Percentiles rank a stretch among this genome's conserved stretches.
phyloP scores from a whole-genome alignment of 2,329 filamentous ascomycete genomes.

The Pseudocercospora musae region DNA sequence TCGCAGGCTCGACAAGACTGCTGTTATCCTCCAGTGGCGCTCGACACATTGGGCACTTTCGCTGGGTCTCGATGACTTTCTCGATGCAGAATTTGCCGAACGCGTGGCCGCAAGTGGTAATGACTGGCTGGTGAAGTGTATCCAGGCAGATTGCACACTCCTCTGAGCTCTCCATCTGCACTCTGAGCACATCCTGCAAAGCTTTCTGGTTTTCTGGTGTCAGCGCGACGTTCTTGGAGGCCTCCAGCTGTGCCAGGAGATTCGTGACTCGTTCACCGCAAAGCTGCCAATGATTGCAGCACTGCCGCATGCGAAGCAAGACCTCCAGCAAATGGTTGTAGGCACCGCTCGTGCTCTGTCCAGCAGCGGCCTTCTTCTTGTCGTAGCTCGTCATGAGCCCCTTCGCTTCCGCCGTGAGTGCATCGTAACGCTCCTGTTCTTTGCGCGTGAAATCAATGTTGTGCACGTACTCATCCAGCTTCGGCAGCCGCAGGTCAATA shows the following conservation, averaged over 20 bases:
- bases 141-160: slow-evolving; percentile 83
- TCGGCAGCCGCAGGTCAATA: slow-evolving; percentile 73
- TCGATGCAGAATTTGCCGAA: slow-evolving; percentile 75
- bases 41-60: slow-evolving; percentile 82
- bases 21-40: slow-evolving; percentile 60
- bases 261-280: slow-evolving; percentile 70
- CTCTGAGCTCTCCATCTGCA: slow-evolving; percentile 76
- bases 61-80: slow-evolving; percentile 68
- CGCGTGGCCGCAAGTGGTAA: slow-evolving; percentile 79
- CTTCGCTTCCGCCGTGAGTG: slow-evolving; percentile 70
- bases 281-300: slow-evolving; percentile 86
- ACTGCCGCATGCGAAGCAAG: slow-evolving; percentile 76
- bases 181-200: slow-evolving; percentile 70
- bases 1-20: slow-evolving; percentile 62
- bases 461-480: slow-evolving; percentile 74
- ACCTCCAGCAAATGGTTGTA: slow-evolving; percentile 79
- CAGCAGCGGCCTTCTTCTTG: slow-evolving; percentile 22
- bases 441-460: slow-evolving; percentile 69
- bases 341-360: slow-evolving; percentile 41
- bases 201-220: slow-evolving; percentile 69
- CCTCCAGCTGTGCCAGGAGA: slow-evolving; percentile 67
- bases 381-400: slow-evolving; percentile 60
- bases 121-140: slow-evolving; percentile 66
- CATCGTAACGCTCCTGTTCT: slow-evolving; percentile 74
- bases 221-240: slow-evolving; percentile 64